Conservation (phyloP, 345 rosid genomes). For the Carallia pectinifolia region DNA sequence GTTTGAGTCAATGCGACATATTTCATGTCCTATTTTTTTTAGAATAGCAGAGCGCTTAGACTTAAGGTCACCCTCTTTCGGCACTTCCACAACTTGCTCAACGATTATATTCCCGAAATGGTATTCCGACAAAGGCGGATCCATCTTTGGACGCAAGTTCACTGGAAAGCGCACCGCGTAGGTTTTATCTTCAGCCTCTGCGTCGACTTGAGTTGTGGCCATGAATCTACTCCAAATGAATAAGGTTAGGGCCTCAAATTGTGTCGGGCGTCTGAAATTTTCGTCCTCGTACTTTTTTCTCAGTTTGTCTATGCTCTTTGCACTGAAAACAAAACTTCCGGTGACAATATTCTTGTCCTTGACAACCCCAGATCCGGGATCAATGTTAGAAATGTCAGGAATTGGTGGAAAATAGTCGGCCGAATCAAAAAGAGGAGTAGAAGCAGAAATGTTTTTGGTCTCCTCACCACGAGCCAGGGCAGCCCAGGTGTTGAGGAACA, state of each 20-base stretch:
- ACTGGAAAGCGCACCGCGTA: conserved; percentile 16
- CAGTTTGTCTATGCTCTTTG: conserved; percentile 24
- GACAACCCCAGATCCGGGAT: conserved; percentile 17
- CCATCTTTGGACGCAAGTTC: conserved; percentile 30
- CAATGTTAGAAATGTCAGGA: conserved; percentile 7
- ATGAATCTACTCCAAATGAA: conserved; percentile 23
- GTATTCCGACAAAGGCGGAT: conserved; percentile 10
- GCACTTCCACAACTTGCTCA: neutral
- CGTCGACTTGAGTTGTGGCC: neutral
- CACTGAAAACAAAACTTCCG: conserved; percentile 40
- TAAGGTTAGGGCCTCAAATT: neutral
- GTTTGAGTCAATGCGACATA: neutral
- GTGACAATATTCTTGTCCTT: conserved; percentile 33
- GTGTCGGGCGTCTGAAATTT: conserved; percentile 1
- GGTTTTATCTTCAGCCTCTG: neutral
- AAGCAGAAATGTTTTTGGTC: neutral
- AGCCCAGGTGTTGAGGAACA: conserved; percentile 15
- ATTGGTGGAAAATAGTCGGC: conserved; percentile 42
- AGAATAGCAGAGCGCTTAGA: neutral
- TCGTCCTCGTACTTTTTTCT: conserved; percentile 21
- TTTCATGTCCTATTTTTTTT: conserved; percentile 4
- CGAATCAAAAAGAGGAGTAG: neutral
- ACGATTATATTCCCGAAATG: too few relatives aligned
- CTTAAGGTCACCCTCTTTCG: neutral
- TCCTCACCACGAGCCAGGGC: conserved; percentile 13